phyloP scores from a whole-genome alignment of 129 eudicot species.

The Chrysanthemum makinoi region DNA sequence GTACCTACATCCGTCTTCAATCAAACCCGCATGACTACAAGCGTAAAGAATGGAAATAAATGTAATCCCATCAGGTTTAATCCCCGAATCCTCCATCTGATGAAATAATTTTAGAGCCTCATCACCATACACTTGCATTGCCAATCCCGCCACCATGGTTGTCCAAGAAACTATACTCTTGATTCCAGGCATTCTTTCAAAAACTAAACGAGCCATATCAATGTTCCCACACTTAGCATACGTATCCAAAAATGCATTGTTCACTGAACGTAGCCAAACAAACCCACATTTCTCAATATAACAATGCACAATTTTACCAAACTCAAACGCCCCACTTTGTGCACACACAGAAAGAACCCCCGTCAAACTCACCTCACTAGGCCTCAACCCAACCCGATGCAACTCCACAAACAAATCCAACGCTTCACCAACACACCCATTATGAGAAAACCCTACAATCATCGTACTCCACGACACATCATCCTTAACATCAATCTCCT shows the following conservation, averaged over 20 bases:
- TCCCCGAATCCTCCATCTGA: constrained; percentile 37
- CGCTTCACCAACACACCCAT: constrained; percentile 38
- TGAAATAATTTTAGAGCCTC: constrained; percentile 34
- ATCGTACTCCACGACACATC: constrained; percentile 43
- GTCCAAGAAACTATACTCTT: constrained; percentile 48
- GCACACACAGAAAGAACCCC: constrained; percentile 41
- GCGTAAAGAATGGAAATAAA: constrained; percentile 41
- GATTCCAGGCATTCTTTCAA: constrained; percentile 33
- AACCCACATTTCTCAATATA: constrained; percentile 33
- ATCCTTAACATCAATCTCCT: constrained; percentile 32
- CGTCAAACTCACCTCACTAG: constrained; percentile 37
- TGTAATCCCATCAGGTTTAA: constrained; percentile 35
- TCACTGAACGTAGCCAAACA: constrained; percentile 27
- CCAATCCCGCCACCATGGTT: constrained; percentile 46
- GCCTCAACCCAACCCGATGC: constrained; percentile 23
- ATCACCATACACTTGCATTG: constrained; percentile 47
- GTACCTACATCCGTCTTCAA: constrained; percentile 27
- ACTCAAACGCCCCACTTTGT: constrained; percentile 42
- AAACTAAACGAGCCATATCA: constrained; percentile 37
- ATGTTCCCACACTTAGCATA: constrained; percentile 40
- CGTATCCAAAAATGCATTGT: constrained; percentile 38
- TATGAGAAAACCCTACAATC: constrained; percentile 43
- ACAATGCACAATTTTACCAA: constrained; percentile 31
- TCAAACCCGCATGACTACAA: constrained; percentile 42
- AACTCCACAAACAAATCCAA: constrained; percentile 28